Base-by-base conservation (phyloP, 192 early-diverging fungal genomes). In the Backusella australiensis region DNA sequence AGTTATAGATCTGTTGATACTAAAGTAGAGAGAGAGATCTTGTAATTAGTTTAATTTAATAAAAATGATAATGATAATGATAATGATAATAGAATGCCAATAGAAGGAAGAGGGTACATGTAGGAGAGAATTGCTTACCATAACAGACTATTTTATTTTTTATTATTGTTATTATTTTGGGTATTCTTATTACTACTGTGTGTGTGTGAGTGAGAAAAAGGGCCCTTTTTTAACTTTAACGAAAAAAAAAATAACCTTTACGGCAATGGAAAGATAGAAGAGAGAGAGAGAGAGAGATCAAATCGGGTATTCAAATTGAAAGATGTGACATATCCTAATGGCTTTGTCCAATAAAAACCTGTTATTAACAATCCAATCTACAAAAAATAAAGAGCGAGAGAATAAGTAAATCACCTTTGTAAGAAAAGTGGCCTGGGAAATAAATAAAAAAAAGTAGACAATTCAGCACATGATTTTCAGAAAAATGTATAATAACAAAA, bases 1-100 rank as follows among this genome's bases (percentile, higher is more conserved):
- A 71, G 42, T 34, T 71, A 46, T 46, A 71, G 69, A 46, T 46
- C 69, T 71, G 69, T 71, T 71, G 69, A 71, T 71, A 71, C 69
- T 71, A 71, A 34, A 29, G 1, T 56, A 29, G 23, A 11, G 29
- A 8, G 26, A 26, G 11, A 63, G 56, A 63, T 63, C 56, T 63
- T 29, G 7, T 7, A 56, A 56, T 56, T 53, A 21, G 52, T 21
- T 53, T 53, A 8, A 21, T 56, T 56, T n/a, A 21, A 21, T 26
- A 56, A 26, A 9, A 9, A 32, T 32, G 32, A 32, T 32, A 32
- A 32, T 29, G 29, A 1, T 32, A 9, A 32, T 32, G 32, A 32
- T 32, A 32, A 32, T 29, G 29, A 1, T 32, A 32, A 32, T 32
- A 56, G n/a, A 53, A 53, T 7, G 9, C 26, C 7, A 21, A 56